These are phyloP conservation scores for Stephania japonica DNA, from an alignment of 164 flowering plant genomes.

Conservation along the genomic window DNA sequence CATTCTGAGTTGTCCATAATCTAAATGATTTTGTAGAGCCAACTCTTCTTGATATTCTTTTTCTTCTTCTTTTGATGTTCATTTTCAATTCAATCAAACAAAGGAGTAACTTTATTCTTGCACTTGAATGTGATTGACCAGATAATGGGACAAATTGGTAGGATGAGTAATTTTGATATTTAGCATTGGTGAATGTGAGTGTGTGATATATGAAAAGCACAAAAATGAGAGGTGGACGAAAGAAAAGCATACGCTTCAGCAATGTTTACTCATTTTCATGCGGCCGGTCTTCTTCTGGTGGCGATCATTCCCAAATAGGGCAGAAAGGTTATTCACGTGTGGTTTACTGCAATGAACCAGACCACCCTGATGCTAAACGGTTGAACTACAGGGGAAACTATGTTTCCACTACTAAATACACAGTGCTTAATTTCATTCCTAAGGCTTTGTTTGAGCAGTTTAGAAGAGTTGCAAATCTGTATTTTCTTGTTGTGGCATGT, in stretches of 20 bases:
- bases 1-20: not conserved
- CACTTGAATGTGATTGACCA: not conserved
- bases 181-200: not conserved
- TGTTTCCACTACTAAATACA: conserved; percentile 85
- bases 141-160: not conserved
- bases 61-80: not conserved
- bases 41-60: not conserved
- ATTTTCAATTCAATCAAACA: not conserved
- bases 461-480: conserved; percentile 76
- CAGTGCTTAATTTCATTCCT: conserved; percentile 54
- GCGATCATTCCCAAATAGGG: conserved; percentile 56
- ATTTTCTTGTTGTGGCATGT: conserved; percentile 66
- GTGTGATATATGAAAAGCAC: not conserved
- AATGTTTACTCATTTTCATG: conserved; percentile 53
- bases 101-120: not conserved
- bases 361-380: conserved; percentile 37
- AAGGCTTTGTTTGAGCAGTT: conserved; percentile 85
- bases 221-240: conserved; percentile 29
- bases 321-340: conserved; percentile 60
- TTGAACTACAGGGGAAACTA: conserved; percentile 53
- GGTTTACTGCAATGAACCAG: conserved; percentile 68
- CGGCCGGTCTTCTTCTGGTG: conserved; percentile 21
- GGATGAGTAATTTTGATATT: not conserved
- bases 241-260: conserved; percentile 41
- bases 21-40: not conserved